These are phyloP conservation scores for Staphylotrichum tortipilum DNA, from an alignment of 495 filamentous ascomycete species.

Conservation along the genomic window DNA sequence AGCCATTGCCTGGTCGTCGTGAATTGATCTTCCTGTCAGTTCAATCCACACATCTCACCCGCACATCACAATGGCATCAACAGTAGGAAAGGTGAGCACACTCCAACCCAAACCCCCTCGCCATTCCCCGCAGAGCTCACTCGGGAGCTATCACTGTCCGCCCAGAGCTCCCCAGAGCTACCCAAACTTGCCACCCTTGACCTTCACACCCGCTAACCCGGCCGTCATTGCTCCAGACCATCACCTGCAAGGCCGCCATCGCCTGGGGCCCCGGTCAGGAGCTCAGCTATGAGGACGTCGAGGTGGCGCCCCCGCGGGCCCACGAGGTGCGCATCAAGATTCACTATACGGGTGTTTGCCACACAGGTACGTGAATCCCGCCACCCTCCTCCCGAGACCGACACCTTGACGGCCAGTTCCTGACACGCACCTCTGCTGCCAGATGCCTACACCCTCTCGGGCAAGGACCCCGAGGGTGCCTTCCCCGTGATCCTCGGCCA, in stretches of 20 bases:
- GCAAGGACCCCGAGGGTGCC: constrained; percentile 95
- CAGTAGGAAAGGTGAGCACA: constrained; percentile 39
- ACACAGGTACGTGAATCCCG: constrained; percentile 60
- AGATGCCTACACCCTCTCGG: constrained; percentile 98
- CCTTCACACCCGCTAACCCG: neutral
- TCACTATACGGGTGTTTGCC: constrained; percentile 94
- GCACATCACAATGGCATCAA: constrained; percentile 33
- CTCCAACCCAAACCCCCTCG: neutral
- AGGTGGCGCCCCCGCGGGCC: constrained; percentile 84
- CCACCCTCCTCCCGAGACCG: neutral
- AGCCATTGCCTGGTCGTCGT: no score
- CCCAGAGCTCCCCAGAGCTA: no score
- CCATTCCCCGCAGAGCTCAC: no score
- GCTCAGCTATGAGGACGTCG: constrained; percentile 80
- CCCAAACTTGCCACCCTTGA: neutral
- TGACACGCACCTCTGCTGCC: no score
- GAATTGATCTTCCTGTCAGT: neutral
- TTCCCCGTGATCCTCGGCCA: constrained; percentile 96
- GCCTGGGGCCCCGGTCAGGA: constrained; percentile 93
- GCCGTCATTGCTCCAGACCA: constrained; percentile 32
- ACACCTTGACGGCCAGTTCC: constrained; percentile 5
- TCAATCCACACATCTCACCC: neutral
- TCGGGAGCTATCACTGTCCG: no score
- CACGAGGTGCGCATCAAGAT: constrained; percentile 96
- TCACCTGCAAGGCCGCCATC: constrained; percentile 73